Conservation (phyloP, 306 rosid genomes). For the Arachis hypogaea region DNA sequence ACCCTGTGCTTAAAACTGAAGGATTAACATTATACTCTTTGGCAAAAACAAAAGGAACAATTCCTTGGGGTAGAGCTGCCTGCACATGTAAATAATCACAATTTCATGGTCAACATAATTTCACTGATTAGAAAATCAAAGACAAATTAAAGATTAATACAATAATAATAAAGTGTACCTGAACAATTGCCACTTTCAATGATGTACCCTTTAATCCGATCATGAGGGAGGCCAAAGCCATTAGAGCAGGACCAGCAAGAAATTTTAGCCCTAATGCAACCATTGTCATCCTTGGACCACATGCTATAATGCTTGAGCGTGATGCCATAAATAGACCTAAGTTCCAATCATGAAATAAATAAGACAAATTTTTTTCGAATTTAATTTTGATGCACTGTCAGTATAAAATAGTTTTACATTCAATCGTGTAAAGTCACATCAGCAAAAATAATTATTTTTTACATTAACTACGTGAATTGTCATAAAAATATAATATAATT, state of each 20-base stretch:
- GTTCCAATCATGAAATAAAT: constrained; percentile 21
- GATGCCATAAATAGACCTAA: constrained; percentile 88
- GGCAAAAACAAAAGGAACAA: constrained; percentile 95
- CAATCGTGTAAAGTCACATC: too few species aligned
- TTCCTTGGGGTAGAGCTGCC: constrained; percentile 98
- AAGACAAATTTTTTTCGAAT: constrained; percentile 31
- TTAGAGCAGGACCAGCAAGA: constrained; percentile 79
- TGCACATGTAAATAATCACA: constrained; percentile 33
- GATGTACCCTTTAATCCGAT: constrained; percentile 63
- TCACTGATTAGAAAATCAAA: too few species aligned
- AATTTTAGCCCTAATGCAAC: constrained; percentile 78
- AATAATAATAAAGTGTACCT: constrained; percentile 44
- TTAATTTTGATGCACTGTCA: too few species aligned
- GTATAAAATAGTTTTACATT: too few species aligned
- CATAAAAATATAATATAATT: too few species aligned
- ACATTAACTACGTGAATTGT: too few species aligned
- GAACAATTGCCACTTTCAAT: constrained; percentile 78
- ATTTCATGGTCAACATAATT: too few species aligned
- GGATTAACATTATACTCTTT: constrained; percentile 87
- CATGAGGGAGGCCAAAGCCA: constrained; percentile 71
- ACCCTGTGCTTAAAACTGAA: constrained; percentile 87
- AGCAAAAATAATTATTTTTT: too few species aligned
- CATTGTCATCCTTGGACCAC: constrained; percentile 66
- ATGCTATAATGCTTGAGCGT: constrained; percentile 62
- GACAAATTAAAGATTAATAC: too few species aligned